Base-by-base conservation (phyloP, 495 filamentous ascomycete species). In the Pseudevernia furfuracea region DNA sequence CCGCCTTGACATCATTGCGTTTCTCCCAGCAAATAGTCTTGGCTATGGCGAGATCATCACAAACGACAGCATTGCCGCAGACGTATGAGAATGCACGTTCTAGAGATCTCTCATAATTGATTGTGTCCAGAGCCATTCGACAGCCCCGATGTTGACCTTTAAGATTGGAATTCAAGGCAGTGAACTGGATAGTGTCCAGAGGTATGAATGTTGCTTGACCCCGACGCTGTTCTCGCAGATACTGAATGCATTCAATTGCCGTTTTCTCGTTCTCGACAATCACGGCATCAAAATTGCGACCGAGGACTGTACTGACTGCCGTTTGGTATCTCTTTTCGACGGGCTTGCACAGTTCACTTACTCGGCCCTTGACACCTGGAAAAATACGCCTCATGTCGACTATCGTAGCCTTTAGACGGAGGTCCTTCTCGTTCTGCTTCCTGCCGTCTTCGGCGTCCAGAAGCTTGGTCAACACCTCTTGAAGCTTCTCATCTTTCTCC, bases 201-300 rank as follows among this genome's bases (percentile, higher is more conserved):
- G 94, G 94, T 62, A 97, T 88, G 74, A 97, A 97, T 2, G 89
- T 97, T 62, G 91, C 86, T 66, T 91, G 89, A 32, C 89, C 86
- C 28, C 86, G 84, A 41, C 88, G 85, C 71, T 97, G 91, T 61
- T 96, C 92, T 64, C 91, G 90, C 56, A 97, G 82, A 74, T 95
- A 94, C 69, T 96, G 87, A 52, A 99, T 93, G 71, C 92, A 97
- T 66, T 97, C 91, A 66, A 90, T 88, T 37, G 90, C 95, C 0
- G 87, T 92, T 78, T 94, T 96, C 70, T 97, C 91, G 36, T 87
- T 95, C 69, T 99, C 94, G n/a, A 97, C 92, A 62, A 99, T 84
- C 58, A 99, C 87, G 15, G 92, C 88, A 70, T 97, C 93, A 69
- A 96, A 95, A 67, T 97, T 88, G 41, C 91, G 87, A 39, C 95